phyloP scores from a whole-genome alignment of 2,329 filamentous ascomycete species.

The Aspergillus tamarii region DNA sequence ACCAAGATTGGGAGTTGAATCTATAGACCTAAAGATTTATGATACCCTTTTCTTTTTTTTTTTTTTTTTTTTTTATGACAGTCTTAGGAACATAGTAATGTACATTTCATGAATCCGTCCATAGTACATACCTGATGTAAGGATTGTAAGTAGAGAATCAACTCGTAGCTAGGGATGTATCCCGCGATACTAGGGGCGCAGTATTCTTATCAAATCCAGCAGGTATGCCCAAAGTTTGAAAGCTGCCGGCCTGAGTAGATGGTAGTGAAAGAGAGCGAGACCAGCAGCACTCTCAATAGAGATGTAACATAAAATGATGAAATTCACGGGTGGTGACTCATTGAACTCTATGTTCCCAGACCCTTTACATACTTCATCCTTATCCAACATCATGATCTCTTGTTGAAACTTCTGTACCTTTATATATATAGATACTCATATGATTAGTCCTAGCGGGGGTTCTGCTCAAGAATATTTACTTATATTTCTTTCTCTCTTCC shows the following conservation, averaged over 20 bases:
- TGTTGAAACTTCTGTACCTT: neutral
- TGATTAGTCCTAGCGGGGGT: neutral
- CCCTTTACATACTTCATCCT: neutral
- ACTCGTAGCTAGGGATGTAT: neutral
- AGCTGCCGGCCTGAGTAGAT: too few species aligned
- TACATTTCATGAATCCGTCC: neutral
- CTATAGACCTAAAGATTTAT: constrained; percentile 4
- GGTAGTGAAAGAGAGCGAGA: neutral
- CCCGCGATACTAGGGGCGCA: too few species aligned
- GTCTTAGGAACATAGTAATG: neutral
- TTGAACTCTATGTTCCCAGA: neutral
- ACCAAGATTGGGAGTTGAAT: constrained; percentile 33
- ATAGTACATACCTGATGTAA: neutral
- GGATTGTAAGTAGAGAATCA: neutral
- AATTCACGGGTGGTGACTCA: neutral
- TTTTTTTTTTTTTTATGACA: too few species aligned
- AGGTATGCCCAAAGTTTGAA: too few species aligned
- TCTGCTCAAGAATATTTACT: neutral
- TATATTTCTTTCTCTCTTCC: neutral
- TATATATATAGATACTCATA: neutral
- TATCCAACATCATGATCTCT: neutral
- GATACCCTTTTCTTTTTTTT: constrained; percentile 2
- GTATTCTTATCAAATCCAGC: too few species aligned
- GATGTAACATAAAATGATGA: neutral
- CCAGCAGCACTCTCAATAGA: neutral